Conservation (phyloP, 345 rosid species). For the Salix koriyanagi region DNA sequence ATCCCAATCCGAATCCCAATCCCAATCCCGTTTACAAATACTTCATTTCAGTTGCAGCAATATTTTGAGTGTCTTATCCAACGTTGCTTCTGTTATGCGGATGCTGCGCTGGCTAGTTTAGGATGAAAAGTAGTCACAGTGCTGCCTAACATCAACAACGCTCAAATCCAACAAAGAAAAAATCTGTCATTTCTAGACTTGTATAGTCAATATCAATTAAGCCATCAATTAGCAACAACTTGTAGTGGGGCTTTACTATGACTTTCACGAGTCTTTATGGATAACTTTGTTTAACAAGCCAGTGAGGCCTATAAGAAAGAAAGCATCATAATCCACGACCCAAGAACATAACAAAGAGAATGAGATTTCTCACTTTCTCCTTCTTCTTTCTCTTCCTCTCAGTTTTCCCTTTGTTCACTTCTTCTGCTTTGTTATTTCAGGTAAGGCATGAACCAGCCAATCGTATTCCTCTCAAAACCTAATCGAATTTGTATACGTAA, state of each 20-base stretch:
- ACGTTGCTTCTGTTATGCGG: too few relatives aligned
- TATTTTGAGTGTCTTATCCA: too few relatives aligned
- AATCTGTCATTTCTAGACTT: too few relatives aligned
- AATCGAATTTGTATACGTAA: not conserved
- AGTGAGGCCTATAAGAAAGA: not conserved
- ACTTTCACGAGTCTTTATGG: not conserved
- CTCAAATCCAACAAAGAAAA: too few relatives aligned
- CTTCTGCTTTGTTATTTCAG: constrained; percentile 15
- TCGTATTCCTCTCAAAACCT: not conserved
- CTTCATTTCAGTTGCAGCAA: too few relatives aligned
- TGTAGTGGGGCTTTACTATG: not conserved
- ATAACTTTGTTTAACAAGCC: not conserved
- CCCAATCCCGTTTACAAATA: too few relatives aligned
- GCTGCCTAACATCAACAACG: too few relatives aligned
- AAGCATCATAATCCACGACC: not conserved
- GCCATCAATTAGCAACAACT: not conserved
- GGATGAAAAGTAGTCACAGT: too few relatives aligned
- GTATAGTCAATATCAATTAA: not conserved
- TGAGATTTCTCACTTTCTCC: not conserved
- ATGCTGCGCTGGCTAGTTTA: too few relatives aligned
- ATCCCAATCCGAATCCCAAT: too few relatives aligned
- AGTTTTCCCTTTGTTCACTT: constrained; percentile 13
- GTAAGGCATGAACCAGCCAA: not conserved
- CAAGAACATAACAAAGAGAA: not conserved
- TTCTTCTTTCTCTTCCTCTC: constrained; percentile 5